Percentiles rank a stretch among this genome's conserved stretches.
Conservation (phyloP, 306 rosid genomes). For the Lablab purpureus region DNA sequence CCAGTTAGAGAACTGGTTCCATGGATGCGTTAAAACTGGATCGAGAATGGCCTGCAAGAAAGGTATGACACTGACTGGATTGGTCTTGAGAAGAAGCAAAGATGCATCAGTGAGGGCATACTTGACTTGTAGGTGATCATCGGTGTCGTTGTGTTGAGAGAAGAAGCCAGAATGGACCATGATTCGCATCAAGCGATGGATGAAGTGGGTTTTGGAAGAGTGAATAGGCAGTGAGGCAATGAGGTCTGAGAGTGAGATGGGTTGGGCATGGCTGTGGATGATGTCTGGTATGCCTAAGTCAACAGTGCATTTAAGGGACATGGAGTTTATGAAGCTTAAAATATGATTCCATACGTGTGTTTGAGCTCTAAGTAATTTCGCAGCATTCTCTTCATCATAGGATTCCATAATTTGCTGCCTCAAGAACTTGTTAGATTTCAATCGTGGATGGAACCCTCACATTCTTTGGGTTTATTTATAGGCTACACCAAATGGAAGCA, state of each 20-base stretch:
- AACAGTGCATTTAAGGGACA: constrained; percentile 39
- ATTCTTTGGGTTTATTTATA: not conserved
- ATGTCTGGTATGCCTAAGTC: constrained; percentile 45
- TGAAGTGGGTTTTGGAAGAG: not conserved
- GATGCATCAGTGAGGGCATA: constrained; percentile 27
- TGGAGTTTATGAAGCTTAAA: constrained; percentile 40
- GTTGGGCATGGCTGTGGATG: constrained; percentile 41
- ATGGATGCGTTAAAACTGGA: not conserved
- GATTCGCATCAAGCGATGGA: constrained; percentile 39
- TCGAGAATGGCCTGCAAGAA: not conserved
- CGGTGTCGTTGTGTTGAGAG: not conserved
- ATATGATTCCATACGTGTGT: constrained; percentile 37
- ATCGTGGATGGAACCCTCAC: not conserved
- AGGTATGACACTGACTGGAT: not conserved
- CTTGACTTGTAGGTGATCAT: not conserved
- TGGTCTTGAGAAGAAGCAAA: not conserved
- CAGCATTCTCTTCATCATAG: not conserved
- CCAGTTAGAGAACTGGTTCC: constrained; percentile 18
- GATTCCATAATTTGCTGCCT: constrained; percentile 30
- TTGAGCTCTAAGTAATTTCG: constrained; percentile 35
- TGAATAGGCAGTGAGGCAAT: constrained; percentile 36
- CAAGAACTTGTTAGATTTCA: not conserved
- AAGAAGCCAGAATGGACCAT: constrained; percentile 32
- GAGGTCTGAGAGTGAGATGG: constrained; percentile 30
- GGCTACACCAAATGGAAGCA: not conserved